These are phyloP conservation scores for Kentomonas sorsogonicus DNA, from an alignment of 208 protist species.

Conservation along the genomic window DNA sequence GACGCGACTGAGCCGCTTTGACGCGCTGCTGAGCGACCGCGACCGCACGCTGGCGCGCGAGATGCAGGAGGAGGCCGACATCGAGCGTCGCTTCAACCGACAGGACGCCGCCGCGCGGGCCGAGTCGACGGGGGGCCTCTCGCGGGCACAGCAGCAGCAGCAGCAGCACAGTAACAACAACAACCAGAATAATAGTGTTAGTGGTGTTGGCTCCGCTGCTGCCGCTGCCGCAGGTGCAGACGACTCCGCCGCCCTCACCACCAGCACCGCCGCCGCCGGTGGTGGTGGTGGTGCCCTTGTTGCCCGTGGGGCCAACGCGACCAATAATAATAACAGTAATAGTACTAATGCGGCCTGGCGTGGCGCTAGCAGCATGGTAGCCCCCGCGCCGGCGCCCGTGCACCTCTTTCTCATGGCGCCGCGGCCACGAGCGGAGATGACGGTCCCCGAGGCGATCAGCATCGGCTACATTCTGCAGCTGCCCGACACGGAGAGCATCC, in stretches of 20 bases:
- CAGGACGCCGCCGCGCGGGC: slow-evolving; percentile 27
- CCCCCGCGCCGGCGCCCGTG: slow-evolving; percentile 34
- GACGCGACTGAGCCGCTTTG: slow-evolving; percentile 30
- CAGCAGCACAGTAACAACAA: too few species aligned
- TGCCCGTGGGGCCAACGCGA: too few species aligned
- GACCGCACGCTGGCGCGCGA: slow-evolving; percentile 35
- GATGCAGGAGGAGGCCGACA: slow-evolving; percentile 26
- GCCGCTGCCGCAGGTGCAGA: too few species aligned
- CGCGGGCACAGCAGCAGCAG: too few species aligned
- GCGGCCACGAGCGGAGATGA: slow-evolving; percentile 56
- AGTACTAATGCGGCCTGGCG: too few species aligned
- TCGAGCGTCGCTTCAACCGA: slow-evolving; percentile 22
- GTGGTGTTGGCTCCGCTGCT: too few species aligned
- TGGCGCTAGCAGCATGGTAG: not conserved
- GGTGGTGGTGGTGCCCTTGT: too few species aligned
- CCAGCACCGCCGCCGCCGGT: too few species aligned
- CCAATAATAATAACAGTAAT: too few species aligned
- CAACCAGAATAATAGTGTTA: too few species aligned
- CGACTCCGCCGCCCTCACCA: too few species aligned
- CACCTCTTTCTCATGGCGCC: slow-evolving; percentile 67
- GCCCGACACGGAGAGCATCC: slow-evolving; percentile 59
- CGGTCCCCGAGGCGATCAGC: slow-evolving; percentile 58
- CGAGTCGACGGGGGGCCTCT: slow-evolving; percentile 13
- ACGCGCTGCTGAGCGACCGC: slow-evolving; percentile 31
- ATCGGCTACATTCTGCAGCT: slow-evolving; percentile 79